Percentiles rank a stretch among this genome's conserved stretches.
Evolutionary conservation across 441 rosid species (phyloP).

Genomic region (Pelargonium australe): DNA sequence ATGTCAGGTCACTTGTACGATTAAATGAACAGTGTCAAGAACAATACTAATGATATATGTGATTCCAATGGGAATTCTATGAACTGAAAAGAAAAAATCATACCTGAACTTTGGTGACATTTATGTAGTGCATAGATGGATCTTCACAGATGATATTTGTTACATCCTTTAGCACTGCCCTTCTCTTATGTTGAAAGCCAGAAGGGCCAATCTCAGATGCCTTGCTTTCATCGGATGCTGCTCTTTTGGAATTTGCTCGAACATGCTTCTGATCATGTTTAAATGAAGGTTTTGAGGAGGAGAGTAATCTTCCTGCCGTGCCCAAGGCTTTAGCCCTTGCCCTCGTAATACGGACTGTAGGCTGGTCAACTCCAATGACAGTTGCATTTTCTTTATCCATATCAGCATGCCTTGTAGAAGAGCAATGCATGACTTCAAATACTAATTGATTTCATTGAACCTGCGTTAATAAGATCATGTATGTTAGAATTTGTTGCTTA

Average conservation of each 20-base stretch:
- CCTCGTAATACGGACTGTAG: slow-evolving; percentile 49
- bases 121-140: slow-evolving; percentile 27
- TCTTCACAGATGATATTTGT: slow-evolving; percentile 36
- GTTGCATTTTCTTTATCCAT: slow-evolving; percentile 55
- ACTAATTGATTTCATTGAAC: slow-evolving; percentile 34
- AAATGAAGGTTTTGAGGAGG: slow-evolving; percentile 45
- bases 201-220: slow-evolving; percentile 27
- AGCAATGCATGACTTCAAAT: slow-evolving; percentile 29
- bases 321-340: slow-evolving; percentile 61
- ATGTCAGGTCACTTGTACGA: neutral
- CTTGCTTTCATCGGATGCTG: slow-evolving; percentile 41
- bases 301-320: slow-evolving; percentile 34
- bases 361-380: slow-evolving; percentile 33
- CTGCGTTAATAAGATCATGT: slow-evolving; percentile 28
- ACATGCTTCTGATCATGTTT: slow-evolving; percentile 52
- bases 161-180: slow-evolving; percentile 71
- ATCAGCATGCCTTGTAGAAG: slow-evolving; percentile 37
- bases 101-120: slow-evolving; percentile 47
- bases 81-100: slow-evolving; percentile 11
- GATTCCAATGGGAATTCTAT: neutral
- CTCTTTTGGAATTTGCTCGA: slow-evolving; percentile 35
- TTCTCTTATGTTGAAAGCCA: slow-evolving; percentile 55
- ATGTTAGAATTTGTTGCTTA: neutral
- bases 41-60: slow-evolving; percentile 7
- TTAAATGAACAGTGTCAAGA: slow-evolving; percentile 8